These are phyloP conservation scores for Hirsutella rhossiliensis DNA, from an alignment of 2,329 filamentous ascomycete genomes.

Conservation along the genomic window DNA sequence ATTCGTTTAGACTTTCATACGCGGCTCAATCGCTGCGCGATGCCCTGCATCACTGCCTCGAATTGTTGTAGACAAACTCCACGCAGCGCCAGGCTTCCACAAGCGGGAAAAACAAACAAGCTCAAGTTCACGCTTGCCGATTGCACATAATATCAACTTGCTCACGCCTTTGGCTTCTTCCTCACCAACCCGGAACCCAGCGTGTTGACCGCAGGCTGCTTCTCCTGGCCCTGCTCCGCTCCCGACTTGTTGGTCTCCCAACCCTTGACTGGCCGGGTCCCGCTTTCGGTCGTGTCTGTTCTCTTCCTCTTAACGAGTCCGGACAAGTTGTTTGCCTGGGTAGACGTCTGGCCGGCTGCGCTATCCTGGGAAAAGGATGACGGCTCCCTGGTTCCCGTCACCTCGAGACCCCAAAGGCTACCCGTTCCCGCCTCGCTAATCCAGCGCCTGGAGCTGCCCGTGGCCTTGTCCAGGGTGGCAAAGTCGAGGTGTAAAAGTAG, in stretches of 20 bases:
- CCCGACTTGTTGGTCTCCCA: neutral
- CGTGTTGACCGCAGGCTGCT: conserved; percentile 27
- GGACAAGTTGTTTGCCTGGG: conserved; percentile 32
- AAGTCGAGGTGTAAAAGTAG: conserved; percentile 66
- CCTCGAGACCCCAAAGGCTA: conserved; percentile 36
- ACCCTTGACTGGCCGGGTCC: neutral
- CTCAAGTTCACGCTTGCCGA: too few species aligned
- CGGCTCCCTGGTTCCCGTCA: conserved; percentile 30
- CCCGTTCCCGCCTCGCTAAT: conserved; percentile 50
- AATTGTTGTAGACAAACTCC: too few species aligned
- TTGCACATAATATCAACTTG: neutral
- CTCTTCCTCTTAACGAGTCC: conserved; percentile 36
- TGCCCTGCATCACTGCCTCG: too few species aligned
- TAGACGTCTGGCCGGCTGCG: conserved; percentile 4
- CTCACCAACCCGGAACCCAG: conserved; percentile 34
- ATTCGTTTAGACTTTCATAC: too few species aligned
- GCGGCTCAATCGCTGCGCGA: too few species aligned
- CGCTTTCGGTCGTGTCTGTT: conserved; percentile 12
- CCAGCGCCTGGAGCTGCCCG: conserved; percentile 57
- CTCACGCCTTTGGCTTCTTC: conserved; percentile 38
- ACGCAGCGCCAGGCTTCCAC: too few species aligned
- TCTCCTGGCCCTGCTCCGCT: neutral
- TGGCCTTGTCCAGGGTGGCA: conserved; percentile 48
- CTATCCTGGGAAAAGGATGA: conserved; percentile 5
- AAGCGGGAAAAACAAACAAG: too few species aligned